These are phyloP conservation scores for Pterocarpus macrocarpus DNA, from an alignment of 306 rosid species.

Conservation along the genomic window DNA sequence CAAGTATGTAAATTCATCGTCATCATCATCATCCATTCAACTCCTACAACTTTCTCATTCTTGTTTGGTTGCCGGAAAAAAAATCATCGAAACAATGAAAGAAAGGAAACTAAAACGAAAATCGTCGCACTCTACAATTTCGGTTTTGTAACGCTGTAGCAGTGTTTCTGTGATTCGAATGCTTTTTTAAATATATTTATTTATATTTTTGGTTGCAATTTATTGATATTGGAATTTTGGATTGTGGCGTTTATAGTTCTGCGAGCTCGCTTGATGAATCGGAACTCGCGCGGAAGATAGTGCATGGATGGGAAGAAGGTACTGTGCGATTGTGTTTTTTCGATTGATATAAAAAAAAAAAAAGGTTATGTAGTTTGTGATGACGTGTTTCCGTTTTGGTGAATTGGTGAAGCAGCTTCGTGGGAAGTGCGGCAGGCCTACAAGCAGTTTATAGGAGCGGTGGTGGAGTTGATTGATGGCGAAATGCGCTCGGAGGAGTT, in stretches of 20 bases:
- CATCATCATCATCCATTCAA: neutral
- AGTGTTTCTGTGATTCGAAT: constrained; percentile 13
- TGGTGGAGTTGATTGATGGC: constrained; percentile 81
- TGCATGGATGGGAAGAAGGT: constrained; percentile 62
- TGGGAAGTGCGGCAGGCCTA: constrained; percentile 60
- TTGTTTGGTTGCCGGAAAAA: constrained; percentile 14
- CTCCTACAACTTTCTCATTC: neutral
- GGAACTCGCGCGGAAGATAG: constrained; percentile 58
- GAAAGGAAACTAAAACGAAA: neutral
- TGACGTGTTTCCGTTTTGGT: constrained; percentile 34
- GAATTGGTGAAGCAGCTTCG: constrained; percentile 60
- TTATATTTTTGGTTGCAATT: neutral
- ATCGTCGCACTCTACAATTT: constrained; percentile 9
- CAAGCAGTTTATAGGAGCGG: constrained; percentile 78
- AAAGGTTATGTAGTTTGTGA: neutral
- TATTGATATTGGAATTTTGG: neutral
- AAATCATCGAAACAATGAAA: neutral
- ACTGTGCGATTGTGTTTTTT: constrained; percentile 23
- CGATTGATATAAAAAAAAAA: neutral
- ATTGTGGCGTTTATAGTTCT: constrained; percentile 42
- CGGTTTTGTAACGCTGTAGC: neutral
- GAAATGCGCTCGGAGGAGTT: constrained; percentile 92
- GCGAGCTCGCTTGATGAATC: constrained; percentile 63
- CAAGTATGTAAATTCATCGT: constrained; percentile 38
- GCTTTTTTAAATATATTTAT: constrained; percentile 5